A percentile compares a stretch with the other conserved stretches of the same genome.
phyloP scores from a whole-genome alignment of 176 grass and related monocot genomes.

The Zoysia japonica region DNA sequence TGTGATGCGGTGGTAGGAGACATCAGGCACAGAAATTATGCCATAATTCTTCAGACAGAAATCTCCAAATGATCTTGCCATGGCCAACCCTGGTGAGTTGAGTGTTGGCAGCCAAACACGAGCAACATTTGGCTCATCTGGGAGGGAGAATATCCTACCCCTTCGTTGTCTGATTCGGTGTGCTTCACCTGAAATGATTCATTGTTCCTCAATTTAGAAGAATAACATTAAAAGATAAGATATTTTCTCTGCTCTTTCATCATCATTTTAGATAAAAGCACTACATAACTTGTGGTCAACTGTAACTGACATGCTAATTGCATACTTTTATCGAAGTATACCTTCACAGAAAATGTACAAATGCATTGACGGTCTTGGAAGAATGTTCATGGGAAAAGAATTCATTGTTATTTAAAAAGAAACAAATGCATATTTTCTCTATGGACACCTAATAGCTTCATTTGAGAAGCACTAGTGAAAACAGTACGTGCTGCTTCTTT shows the following conservation, averaged over 20 bases:
- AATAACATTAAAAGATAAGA: background rate
- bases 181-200: slow-evolving; percentile 64
- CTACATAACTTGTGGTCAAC: background rate
- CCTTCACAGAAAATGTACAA: too few relatives aligned
- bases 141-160: slow-evolving; percentile 74
- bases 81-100: slow-evolving; percentile 69
- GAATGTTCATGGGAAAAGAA: too few relatives aligned
- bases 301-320: too few relatives aligned
- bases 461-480: too few relatives aligned
- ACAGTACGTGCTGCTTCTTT: too few relatives aligned
- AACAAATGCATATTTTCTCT: too few relatives aligned
- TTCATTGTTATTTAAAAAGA: too few relatives aligned
- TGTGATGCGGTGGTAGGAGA: slow-evolving; percentile 58
- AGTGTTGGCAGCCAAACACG: slow-evolving; percentile 82
- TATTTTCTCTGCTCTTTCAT: background rate
- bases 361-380: too few relatives aligned
- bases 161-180: slow-evolving; percentile 61
- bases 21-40: slow-evolving; percentile 70
- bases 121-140: slow-evolving; percentile 69
- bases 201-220: slow-evolving; percentile 22
- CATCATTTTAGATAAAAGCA: background rate
- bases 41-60: slow-evolving; percentile 76
- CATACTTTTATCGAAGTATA: too few relatives aligned
- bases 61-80: slow-evolving; percentile 87
- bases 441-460: too few relatives aligned